Conservation (phyloP, 306 rosid species). For the Citrullus amarus region DNA sequence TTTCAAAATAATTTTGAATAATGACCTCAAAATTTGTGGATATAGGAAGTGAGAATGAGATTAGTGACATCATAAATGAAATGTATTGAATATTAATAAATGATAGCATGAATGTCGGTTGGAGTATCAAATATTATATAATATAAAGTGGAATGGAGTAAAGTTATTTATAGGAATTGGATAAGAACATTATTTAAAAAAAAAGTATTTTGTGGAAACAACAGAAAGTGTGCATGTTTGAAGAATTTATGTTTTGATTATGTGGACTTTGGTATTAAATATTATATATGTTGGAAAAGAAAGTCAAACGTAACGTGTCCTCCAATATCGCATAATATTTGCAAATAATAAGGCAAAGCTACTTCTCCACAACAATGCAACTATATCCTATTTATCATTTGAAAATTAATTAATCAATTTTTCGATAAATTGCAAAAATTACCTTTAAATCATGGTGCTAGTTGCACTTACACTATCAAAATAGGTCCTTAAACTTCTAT, state of each 20-base stretch:
- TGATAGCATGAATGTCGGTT: neutral
- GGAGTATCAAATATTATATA: neutral
- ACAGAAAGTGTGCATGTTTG: neutral
- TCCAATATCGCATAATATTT: neutral
- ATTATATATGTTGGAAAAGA: neutral
- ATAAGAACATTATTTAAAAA: neutral
- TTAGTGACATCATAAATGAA: no score
- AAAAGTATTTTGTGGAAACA: neutral
- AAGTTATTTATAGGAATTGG: neutral
- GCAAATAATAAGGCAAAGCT: neutral
- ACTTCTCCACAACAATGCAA: neutral
- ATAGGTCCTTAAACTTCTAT: no score
- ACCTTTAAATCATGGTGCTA: no score
- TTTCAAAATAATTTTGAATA: no score
- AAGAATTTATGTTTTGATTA: neutral
- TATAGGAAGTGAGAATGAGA: no score
- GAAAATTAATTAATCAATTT: no score
- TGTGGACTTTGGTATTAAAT: neutral
- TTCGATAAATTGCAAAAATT: no score
- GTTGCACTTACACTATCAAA: no score
- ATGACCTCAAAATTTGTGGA: no score
- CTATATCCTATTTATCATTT: no score
- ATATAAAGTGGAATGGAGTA: neutral
- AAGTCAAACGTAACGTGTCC: neutral
- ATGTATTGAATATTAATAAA: no score